Evolutionary conservation across 164 flowering plant species (phyloP).

Genomic region (Paratinospora sagittata): DNA sequence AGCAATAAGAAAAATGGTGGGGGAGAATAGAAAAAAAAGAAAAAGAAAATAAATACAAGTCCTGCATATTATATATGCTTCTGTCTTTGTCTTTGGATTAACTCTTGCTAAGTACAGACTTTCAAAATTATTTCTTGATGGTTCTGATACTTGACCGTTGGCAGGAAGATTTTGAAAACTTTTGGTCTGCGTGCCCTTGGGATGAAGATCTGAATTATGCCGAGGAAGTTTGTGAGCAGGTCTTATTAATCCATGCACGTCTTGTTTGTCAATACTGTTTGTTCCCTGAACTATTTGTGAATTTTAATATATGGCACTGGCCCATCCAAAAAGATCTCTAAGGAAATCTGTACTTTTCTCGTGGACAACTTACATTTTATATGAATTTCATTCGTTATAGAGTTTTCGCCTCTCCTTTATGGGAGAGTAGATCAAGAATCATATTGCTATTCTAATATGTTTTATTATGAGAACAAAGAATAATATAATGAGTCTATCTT

Average conservation of each 20-base stretch:
- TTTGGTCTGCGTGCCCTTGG: conserved; percentile 97
- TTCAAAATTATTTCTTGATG: background rate
- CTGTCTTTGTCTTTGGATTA: background rate
- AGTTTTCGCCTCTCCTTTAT: background rate
- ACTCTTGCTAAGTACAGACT: background rate
- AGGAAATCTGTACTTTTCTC: background rate
- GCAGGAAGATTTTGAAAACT: conserved; percentile 93
- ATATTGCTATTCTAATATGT: background rate
- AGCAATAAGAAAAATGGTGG: background rate
- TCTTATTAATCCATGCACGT: conserved; percentile 11
- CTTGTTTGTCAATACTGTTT: background rate
- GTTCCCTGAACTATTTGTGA: background rate
- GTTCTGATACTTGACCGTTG: conserved; percentile 20
- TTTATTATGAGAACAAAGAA: background rate
- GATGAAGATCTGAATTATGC: conserved; percentile 92
- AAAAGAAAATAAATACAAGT: background rate
- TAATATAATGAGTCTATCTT: background rate
- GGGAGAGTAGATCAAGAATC: background rate
- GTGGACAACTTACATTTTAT: background rate
- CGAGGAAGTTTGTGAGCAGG: conserved; percentile 85
- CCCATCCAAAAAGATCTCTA: background rate
- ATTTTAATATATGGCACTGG: background rate
- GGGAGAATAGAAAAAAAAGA: background rate
- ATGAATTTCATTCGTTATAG: background rate
- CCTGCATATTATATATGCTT: background rate